These are phyloP conservation scores for Venturiaceae sp. DNA, from an alignment of 2,329 filamentous ascomycete species.

Conservation along the genomic window DNA sequence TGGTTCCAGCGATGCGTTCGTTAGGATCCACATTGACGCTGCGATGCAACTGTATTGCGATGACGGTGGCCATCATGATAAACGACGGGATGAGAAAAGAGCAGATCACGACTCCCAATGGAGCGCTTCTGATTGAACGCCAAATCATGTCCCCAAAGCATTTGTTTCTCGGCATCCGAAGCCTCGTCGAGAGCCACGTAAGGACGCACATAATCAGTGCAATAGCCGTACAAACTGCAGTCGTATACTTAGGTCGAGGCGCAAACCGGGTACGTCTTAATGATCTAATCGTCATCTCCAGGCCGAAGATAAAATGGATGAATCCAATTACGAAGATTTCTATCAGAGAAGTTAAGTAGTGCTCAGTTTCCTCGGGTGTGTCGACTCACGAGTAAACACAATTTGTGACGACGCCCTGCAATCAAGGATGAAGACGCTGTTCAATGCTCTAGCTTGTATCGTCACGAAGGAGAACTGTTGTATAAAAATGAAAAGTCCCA, in stretches of 20 bases:
- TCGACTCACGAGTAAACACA: slow-evolving; percentile 26
- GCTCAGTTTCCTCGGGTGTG: background rate
- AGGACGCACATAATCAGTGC: slow-evolving; percentile 42
- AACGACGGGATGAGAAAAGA: slow-evolving; percentile 41
- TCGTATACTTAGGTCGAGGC: slow-evolving; percentile 47
- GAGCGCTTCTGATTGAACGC: slow-evolving; percentile 54
- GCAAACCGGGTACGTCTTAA: slow-evolving; percentile 47
- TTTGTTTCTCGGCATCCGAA: slow-evolving; percentile 44
- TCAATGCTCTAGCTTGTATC: slow-evolving; percentile 27
- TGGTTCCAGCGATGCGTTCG: slow-evolving; percentile 54
- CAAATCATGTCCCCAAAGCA: slow-evolving; percentile 62
- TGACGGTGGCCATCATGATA: slow-evolving; percentile 39
- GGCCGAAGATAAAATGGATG: slow-evolving; percentile 54
- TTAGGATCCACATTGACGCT: slow-evolving; percentile 45
- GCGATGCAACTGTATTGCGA: slow-evolving; percentile 49
- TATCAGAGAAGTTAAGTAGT: slow-evolving; percentile 19
- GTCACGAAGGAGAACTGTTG: slow-evolving; percentile 27
- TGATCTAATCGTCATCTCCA: slow-evolving; percentile 51
- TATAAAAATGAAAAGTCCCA: slow-evolving; percentile 25
- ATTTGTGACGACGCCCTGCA: slow-evolving; percentile 26
- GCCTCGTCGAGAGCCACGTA: slow-evolving; percentile 50
- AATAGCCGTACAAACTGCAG: slow-evolving; percentile 45
- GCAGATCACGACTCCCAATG: slow-evolving; percentile 46
- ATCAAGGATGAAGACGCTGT: slow-evolving; percentile 24
- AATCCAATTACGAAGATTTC: slow-evolving; percentile 59